Evolutionary conservation across 2,329 filamentous ascomycete species (phyloP).

Genomic region (Hirsutella rhossiliensis): DNA sequence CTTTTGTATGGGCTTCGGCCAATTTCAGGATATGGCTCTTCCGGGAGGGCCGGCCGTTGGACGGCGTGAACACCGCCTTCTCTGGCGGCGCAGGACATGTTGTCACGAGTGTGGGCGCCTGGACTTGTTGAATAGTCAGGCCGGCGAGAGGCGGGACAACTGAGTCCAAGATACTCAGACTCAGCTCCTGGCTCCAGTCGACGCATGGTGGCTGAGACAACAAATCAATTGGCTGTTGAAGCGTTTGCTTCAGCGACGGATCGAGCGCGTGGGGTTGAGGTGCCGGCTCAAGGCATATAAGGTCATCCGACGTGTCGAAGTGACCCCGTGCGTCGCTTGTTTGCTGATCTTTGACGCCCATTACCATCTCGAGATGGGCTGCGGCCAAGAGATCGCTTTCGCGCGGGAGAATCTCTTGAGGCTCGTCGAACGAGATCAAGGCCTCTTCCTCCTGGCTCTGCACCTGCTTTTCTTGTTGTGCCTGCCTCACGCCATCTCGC

Average conservation of each 20-base stretch:
- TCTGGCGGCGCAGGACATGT: neutral
- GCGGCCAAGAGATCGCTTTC: neutral
- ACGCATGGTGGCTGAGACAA: too few relatives aligned
- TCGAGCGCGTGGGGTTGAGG: neutral
- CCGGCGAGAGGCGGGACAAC: too few relatives aligned
- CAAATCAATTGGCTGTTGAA: too few relatives aligned
- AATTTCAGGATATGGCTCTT: conserved; percentile 6
- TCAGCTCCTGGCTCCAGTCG: too few relatives aligned
- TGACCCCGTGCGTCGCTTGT: neutral
- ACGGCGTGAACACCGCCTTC: neutral
- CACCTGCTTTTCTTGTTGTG: neutral
- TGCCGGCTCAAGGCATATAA: conserved; percentile 1
- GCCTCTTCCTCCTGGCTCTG: too few relatives aligned
- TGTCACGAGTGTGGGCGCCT: too few relatives aligned
- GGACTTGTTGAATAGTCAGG: neutral
- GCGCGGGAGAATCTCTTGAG: neutral
- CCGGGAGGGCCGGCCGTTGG: neutral
- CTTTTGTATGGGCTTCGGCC: conserved; percentile 4
- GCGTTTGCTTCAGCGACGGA: too few relatives aligned
- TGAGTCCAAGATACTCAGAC: too few relatives aligned
- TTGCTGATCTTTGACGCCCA: too few relatives aligned
- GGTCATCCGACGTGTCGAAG: conserved; percentile 1
- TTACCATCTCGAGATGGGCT: neutral
- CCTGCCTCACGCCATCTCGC: conserved; percentile 1
- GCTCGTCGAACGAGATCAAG: neutral